Base-by-base conservation (phyloP, 257 asterid genomes). In the Penstemon newberryi region DNA sequence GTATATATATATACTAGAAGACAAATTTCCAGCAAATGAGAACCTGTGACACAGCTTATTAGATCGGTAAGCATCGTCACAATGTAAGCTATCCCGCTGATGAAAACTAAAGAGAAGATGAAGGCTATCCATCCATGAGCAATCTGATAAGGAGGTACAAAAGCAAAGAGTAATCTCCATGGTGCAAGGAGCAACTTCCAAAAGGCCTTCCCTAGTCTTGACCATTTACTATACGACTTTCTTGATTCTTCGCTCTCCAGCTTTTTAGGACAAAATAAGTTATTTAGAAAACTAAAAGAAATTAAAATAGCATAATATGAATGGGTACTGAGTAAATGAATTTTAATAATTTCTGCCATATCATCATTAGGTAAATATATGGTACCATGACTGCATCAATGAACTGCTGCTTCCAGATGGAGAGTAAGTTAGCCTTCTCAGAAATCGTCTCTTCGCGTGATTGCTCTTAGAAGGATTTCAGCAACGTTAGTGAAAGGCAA, bases 61-160 rank as follows among this genome's bases (percentile, higher is more conserved):
- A 83, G 73, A 76, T 92, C 96, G 0, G 98, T 90, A 65, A 90
- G 78, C 78, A 77, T 82, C 44, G 98, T 92, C 56, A 90, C 97
- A 12, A 86, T 53, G 68, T 83, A 92, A 57, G 98, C 98, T 70
- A 92, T 82, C 75, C 93, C 95, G 57, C 93, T 86, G 13, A 92
- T 92, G 79, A 92, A 92, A 68, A 70, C 49, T 72, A 92, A 74
- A 39, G 97, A 85, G 78, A 83, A 77, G 49, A 86, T 47, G 83
- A 92, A 92, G 69, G 98, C 92, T 72, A 88, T 73, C 98, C 97
- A 92, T 53, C 97, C 98, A 69, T 92, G 91, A 62, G 95, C 97
- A 65, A 90, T 90, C 74, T 90, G 95, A 85, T 80, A 83, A 6
- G 97, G 96, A 66, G 97, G 97, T 54, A 90, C 90, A 69, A 90